A percentile compares a stretch with the other conserved stretches of the same genome.
These are phyloP conservation scores for Colletotrichum costaricense DNA, from an alignment of 2,329 filamentous ascomycete species.

Conservation along the genomic window DNA sequence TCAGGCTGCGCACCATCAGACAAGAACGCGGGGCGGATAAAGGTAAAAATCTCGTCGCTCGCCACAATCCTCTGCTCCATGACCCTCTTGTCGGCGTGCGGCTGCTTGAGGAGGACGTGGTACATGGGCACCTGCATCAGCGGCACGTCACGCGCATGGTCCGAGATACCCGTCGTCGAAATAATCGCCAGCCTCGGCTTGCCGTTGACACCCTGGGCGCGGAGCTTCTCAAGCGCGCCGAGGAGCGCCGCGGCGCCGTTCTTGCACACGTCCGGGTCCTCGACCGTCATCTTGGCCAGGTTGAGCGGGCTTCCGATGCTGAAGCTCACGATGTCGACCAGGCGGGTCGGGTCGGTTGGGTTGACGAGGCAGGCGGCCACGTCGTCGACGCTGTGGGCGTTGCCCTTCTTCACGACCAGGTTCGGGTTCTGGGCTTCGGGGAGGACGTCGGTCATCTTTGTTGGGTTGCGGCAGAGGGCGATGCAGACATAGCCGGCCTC, in stretches of 20 bases:
- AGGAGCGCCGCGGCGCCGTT: constrained; percentile 50
- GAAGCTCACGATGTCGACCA: constrained; percentile 53
- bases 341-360: constrained; percentile 39
- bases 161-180: constrained; percentile 53
- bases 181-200: constrained; percentile 49
- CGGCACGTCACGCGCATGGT: constrained; percentile 54
- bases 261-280: constrained; percentile 54
- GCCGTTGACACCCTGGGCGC: constrained; percentile 36
- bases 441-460: constrained; percentile 49
- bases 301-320: constrained; percentile 49
- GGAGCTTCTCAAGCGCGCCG: constrained; percentile 42
- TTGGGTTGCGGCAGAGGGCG: constrained; percentile 53
- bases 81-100: constrained; percentile 59
- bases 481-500: constrained; percentile 51
- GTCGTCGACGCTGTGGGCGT: constrained; percentile 48
- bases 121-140: constrained; percentile 57
- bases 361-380: constrained; percentile 47
- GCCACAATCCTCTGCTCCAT: constrained; percentile 53
- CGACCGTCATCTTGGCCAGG: constrained; percentile 42
- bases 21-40: constrained; percentile 53
- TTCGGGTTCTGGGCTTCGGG: constrained; percentile 44
- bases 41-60: constrained; percentile 47
- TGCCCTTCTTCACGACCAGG: constrained; percentile 51
- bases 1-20: constrained; percentile 41
- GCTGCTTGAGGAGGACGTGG: constrained; percentile 49